Percentiles rank a stretch among this genome's conserved stretches.
phyloP scores from a whole-genome alignment of 2,329 filamentous ascomycete species.

The Botrytis porri region DNA sequence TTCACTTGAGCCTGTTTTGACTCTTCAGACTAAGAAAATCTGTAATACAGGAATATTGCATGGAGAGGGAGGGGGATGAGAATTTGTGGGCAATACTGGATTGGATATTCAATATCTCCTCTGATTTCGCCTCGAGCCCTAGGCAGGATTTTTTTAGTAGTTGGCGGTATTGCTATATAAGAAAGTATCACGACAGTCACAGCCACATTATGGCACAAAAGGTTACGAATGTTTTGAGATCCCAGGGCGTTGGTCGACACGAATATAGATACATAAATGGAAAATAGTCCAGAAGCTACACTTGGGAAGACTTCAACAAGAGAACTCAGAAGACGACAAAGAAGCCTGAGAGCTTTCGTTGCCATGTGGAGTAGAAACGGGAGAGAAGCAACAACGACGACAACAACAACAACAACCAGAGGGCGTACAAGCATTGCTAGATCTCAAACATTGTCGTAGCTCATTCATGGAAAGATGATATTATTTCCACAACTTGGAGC shows the following conservation, averaged over 20 bases:
- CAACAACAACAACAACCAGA: background rate
- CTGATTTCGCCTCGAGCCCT: background rate
- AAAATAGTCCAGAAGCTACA: background rate
- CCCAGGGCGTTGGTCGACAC: background rate
- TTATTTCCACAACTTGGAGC: background rate
- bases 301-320: background rate
- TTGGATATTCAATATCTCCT: background rate
- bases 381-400: background rate
- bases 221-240: background rate
- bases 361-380: background rate
- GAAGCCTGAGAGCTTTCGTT: fast-evolving
- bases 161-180: background rate
- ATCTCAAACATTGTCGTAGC: background rate
- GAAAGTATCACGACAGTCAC: background rate
- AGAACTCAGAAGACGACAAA: background rate
- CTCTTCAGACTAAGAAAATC: background rate
- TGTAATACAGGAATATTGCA: fast-evolving
- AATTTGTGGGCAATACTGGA: background rate
- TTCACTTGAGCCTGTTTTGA: background rate
- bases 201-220: background rate
- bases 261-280: background rate
- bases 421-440: fast-evolving
- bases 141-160: background rate
- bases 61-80: background rate
- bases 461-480: background rate